Percentiles rank a stretch among this genome's conserved stretches.
Evolutionary conservation across 306 rosid species (phyloP).

Genomic region (Oxytropis ochrocephala): DNA sequence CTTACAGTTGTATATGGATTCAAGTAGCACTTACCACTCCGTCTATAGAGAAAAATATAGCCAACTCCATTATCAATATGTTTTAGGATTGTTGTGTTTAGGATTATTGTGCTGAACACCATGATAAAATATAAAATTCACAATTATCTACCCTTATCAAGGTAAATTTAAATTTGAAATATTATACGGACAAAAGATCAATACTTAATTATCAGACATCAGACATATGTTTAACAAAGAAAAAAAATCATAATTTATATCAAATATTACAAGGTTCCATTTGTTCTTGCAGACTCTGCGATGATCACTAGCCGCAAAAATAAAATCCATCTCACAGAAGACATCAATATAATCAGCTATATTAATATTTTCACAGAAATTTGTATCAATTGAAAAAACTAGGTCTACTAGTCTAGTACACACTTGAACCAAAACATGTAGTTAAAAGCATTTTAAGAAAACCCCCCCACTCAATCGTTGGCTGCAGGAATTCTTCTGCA

Average conservation of each 20-base stretch:
- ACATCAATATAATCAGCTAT: neutral
- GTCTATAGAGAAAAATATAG: too few relatives aligned
- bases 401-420: neutral
- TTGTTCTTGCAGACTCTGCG: neutral
- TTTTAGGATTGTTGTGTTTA: neutral
- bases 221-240: neutral
- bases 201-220: neutral
- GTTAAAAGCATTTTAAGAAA: slow-evolving; percentile 19
- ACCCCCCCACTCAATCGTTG: neutral
- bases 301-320: slow-evolving; percentile 6
- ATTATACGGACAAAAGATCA: neutral
- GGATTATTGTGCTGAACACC: neutral
- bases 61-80: neutral
- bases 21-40: too few relatives aligned
- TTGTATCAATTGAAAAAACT: neutral
- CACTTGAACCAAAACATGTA: slow-evolving; percentile 23
- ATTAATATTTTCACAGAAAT: slow-evolving; percentile 6
- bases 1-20: too few relatives aligned
- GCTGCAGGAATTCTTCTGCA: slow-evolving; percentile 26
- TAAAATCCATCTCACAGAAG: neutral
- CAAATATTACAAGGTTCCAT: neutral
- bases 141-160: neutral
- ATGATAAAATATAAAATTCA: neutral
- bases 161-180: too few relatives aligned
- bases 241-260: neutral